Conservation (phyloP, 306 rosid species). For the Prunus mume region DNA sequence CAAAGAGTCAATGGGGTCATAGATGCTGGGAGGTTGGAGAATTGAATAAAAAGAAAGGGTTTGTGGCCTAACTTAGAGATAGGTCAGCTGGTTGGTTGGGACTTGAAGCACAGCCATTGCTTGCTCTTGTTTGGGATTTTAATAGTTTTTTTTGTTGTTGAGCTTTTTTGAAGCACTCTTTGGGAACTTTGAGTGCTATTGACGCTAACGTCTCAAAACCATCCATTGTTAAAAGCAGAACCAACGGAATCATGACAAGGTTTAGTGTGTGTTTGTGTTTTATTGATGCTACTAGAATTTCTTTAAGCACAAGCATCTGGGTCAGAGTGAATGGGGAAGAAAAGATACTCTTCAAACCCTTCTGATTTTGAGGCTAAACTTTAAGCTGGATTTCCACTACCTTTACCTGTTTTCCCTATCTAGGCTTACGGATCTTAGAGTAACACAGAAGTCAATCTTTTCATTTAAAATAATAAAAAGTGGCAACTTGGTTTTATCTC, state of each 20-base stretch:
- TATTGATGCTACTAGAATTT: conserved; percentile 7
- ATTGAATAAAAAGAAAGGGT: background rate
- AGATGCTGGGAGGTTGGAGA: background rate
- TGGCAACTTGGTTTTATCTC: conserved; percentile 1
- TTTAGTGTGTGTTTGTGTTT: conserved; percentile 6
- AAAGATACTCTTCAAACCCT: conserved; percentile 7
- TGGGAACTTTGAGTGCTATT: background rate
- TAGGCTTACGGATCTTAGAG: background rate
- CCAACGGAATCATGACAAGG: conserved; percentile 23
- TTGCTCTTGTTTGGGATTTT: background rate
- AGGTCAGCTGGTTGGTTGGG: background rate
- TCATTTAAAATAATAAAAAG: background rate
- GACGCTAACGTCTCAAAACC: background rate
- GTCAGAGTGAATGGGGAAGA: background rate
- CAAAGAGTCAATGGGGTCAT: conserved; percentile 7
- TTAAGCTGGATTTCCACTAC: conserved; percentile 2
- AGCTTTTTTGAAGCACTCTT: background rate
- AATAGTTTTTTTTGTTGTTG: background rate
- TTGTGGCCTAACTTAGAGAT: background rate
- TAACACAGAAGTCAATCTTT: background rate
- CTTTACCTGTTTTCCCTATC: conserved; percentile 17
- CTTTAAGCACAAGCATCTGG: conserved; percentile 18
- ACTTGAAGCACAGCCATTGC: conserved; percentile 8
- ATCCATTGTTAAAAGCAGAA: background rate
- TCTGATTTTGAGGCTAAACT: background rate